These are phyloP conservation scores for Backusella westeae DNA, from an alignment of 192 early-diverging fungal genomes.

Conservation along the genomic window DNA sequence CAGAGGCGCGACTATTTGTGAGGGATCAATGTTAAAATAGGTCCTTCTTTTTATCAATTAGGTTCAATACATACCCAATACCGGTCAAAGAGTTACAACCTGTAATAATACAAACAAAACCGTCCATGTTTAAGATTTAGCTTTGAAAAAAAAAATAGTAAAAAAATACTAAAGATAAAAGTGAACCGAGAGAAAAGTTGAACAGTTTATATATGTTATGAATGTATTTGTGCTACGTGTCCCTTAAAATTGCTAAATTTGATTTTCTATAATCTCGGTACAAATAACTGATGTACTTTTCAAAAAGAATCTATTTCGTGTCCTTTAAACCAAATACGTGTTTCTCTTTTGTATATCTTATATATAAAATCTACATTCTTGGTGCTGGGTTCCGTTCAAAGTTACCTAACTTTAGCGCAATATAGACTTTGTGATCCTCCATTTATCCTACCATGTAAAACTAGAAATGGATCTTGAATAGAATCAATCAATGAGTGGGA, in stretches of 20 bases:
- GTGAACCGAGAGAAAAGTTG: neutral
- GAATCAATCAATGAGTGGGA: neutral
- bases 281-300: neutral
- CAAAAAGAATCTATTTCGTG: neutral
- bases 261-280: too few species aligned
- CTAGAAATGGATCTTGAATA: neutral
- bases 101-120: slow-evolving; percentile 50
- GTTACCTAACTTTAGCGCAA: too few species aligned
- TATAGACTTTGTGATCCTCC: neutral
- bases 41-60: neutral
- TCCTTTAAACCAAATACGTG: too few species aligned
- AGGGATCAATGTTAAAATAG: too few species aligned
- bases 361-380: too few species aligned
- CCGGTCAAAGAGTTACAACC: slow-evolving; percentile 44
- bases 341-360: too few species aligned
- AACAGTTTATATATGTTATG: neutral
- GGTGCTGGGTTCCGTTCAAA: too few species aligned
- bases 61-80: slow-evolving; percentile 38
- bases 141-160: neutral
- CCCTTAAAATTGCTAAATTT: neutral
- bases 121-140: slow-evolving; percentile 13
- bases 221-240: neutral
- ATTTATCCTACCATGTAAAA: neutral
- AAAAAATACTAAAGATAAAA: neutral
- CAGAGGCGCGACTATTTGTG: slow-evolving; percentile 32